Evolutionary conservation across 345 rosid species (phyloP), one percentile per base, ranked within the genome.

Genomic region (Noccaea bulbosa): DNA sequence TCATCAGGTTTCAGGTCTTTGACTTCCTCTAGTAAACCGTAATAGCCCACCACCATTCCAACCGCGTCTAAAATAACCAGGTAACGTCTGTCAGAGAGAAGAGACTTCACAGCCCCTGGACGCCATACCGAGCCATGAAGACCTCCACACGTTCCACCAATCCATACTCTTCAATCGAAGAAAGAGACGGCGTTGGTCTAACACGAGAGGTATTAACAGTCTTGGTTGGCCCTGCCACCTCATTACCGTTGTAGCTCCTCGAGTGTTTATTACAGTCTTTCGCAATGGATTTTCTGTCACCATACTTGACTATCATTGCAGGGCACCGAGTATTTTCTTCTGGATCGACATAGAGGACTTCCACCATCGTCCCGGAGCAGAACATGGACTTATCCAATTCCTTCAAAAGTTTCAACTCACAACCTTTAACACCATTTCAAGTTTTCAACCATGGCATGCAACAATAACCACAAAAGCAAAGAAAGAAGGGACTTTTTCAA

Each of bases 31-130:
- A 83, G 62, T 81, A 88, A 78, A 60, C 79, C 65, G 5, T 87
- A 73, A 63, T 78, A 91, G 2, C 79, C 83, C 12, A 88, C 88
- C 89, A 85, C 83, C 52, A 84, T 68, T 17, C 95, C 92, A 62
- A 91, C 69, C 34, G 97, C 94, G 5, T 83, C 32, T 50, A 85
- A 89, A n/a, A n/a, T 70, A 46, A 89, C 82, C 37, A 30, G 57
- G 65, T 81, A 87, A 60, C 65, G 53, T 39, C 72, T 81, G 5
- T 76, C 77, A 32, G 70, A 11, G 44, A 85, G 84, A 82, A 89
- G 44, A 73, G 59, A 77, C 11, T 76, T 87, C 37, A 89, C 80
- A 16, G 73, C 61, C 48, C 92, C 96, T 65, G 73, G 69, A 34
- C 77, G 79, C 96, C 96, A 87, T 32, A 79, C 77, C 7, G 20